Base-by-base conservation (phyloP, 331 rosid species). In the Malus hybrid region DNA sequence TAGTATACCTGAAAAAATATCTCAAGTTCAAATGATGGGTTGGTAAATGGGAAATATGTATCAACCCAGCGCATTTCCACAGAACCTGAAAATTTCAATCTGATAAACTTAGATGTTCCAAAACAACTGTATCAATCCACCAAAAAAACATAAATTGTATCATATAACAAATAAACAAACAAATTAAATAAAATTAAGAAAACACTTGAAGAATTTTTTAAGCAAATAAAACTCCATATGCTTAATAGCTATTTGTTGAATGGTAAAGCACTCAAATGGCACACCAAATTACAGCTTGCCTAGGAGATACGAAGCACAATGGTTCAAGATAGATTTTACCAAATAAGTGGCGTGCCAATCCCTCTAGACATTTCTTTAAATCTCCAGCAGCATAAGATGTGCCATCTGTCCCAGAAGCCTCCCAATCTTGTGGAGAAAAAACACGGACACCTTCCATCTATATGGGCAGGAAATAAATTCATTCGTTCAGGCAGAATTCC, bases 1-100 rank as follows among this genome's bases (percentile, higher is more conserved):
- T 42, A 55, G 70, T 70, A 58, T 86, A 90, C 99, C 96, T 92
- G 79, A 78, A 95, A 95, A 82, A 87, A 92, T 61, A 95, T 92
- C 86, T 95, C 98, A 67, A 95, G 99, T 81, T 95, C 99, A 83
- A 90, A 92, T 34, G 98, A 95, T 24, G 99, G 99, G 81, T 89
- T 77, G 60, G 99, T 95, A 82, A 95, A 95, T 42, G 99, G 98
- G 77, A 92, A 90, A 82, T 92, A 95, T 53, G 99, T 88, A 84
- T 95, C 98, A 71, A 95, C 88, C 99, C 99, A 95, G 52, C 96
- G 98, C 95, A 92, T 92, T 79, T 95, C 97, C 78, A 95, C 98
- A 58, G 84, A 84, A 82, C 99, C 99, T 95, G 87, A 75, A 80
- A 83, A 67, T 42, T 75, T 77, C n/a, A 76, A 62, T 50, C 67